These are phyloP conservation scores for Daedaleopsis nitida DNA, from an alignment of 768 basidiomycete genomes.

Conservation along the genomic window DNA sequence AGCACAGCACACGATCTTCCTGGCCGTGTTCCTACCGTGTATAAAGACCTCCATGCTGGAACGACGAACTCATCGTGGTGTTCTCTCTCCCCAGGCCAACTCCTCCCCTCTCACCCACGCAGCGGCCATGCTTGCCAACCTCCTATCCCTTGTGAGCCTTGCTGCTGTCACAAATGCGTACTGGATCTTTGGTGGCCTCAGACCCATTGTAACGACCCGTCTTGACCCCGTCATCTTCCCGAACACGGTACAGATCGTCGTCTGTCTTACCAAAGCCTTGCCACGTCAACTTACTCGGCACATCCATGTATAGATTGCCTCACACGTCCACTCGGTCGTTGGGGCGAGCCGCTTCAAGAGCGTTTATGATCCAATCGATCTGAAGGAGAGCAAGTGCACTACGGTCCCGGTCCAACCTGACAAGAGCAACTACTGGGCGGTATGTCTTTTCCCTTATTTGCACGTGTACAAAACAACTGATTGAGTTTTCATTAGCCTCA, in stretches of 20 bases:
- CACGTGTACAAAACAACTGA: neutral
- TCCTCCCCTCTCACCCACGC: no score
- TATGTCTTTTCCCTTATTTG: neutral
- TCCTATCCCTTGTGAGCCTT: slow-evolving; percentile 12
- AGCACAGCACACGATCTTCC: no score
- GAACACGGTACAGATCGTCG: neutral
- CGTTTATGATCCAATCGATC: slow-evolving; percentile 12
- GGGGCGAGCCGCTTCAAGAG: slow-evolving; percentile 19
- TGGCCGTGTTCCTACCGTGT: no score
- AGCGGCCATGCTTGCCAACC: slow-evolving; percentile 1
- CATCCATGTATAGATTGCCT: slow-evolving; percentile 3
- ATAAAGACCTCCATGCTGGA: no score
- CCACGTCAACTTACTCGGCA: neutral
- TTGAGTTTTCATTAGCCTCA: slow-evolving; percentile 14
- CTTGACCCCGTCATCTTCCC: slow-evolving; percentile 20
- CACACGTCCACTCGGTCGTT: slow-evolving; percentile 20
- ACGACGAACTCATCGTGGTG: no score
- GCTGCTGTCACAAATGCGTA: slow-evolving; percentile 13
- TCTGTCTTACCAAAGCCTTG: neutral
- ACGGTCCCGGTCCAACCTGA: slow-evolving; percentile 21
- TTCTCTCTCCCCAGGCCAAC: no score
- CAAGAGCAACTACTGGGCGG: slow-evolving; percentile 29
- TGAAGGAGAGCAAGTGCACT: slow-evolving; percentile 19
- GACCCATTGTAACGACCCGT: slow-evolving; percentile 14
- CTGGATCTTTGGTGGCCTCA: slow-evolving; percentile 17